A percentile compares a stretch with the other conserved stretches of the same genome.
Conservation (phyloP, 1,284 basidiomycete genomes). For the Ceratobasidium sp. region DNA sequence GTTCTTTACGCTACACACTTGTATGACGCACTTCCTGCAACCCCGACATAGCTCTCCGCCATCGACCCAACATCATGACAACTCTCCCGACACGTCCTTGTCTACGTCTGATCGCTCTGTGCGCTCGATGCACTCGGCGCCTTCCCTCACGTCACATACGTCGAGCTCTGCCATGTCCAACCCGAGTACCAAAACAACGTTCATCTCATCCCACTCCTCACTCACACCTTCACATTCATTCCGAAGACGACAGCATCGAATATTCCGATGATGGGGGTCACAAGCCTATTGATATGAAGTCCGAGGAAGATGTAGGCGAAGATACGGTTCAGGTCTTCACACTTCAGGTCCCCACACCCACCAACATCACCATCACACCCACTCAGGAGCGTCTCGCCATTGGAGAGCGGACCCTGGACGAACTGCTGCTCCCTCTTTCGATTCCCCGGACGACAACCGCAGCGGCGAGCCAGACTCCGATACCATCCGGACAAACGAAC, state of each 20-base stretch:
- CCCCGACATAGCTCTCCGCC: constrained; percentile 7
- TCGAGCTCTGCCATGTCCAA: background rate
- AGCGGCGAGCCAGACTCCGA: background rate
- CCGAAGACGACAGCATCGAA: constrained; percentile 6
- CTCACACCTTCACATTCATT: constrained; percentile 4
- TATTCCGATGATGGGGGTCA: constrained; percentile 7
- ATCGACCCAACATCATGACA: background rate
- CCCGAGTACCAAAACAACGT: constrained; percentile 23
- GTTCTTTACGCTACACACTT: background rate
- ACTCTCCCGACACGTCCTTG: constrained; percentile 23
- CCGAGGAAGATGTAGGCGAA: background rate
- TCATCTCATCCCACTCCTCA: constrained; percentile 20
- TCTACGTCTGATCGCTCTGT: constrained; percentile 24
- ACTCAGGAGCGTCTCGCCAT: background rate
- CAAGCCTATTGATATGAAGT: background rate
- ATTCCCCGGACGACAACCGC: background rate
- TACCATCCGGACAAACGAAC: background rate
- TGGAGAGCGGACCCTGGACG: background rate
- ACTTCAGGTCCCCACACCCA: background rate
- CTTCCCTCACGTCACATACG: constrained; percentile 5
- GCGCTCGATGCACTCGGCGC: constrained; percentile 34
- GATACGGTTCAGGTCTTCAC: background rate
- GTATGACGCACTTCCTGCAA: background rate
- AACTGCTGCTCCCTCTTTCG: background rate
- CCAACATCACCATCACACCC: constrained; percentile 32